These are phyloP conservation scores for Ceratocystis lukuohia DNA, from an alignment of 2,329 filamentous ascomycete genomes.

Conservation along the genomic window DNA sequence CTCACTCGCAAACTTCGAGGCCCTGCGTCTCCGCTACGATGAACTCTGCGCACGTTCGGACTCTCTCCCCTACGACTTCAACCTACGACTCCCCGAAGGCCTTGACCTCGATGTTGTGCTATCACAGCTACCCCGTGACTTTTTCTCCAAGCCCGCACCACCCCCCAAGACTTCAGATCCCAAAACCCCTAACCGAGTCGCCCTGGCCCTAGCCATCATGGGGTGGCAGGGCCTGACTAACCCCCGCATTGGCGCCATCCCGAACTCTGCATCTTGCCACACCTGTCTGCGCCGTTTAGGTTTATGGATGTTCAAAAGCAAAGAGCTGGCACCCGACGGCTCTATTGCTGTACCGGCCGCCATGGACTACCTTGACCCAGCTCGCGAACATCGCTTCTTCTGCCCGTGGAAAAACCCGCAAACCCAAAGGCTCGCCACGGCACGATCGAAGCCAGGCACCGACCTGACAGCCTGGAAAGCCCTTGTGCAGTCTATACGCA, in stretches of 20 bases:
- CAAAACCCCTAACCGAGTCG: conserved; percentile 38
- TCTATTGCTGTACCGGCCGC: conserved; percentile 44
- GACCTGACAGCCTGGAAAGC: conserved; percentile 42
- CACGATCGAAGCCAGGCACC: conserved; percentile 27
- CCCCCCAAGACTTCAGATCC: conserved; percentile 25
- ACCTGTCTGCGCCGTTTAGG: conserved; percentile 81
- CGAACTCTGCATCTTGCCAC: conserved; percentile 64
- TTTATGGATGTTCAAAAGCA: conserved; percentile 84
- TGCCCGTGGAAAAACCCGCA: conserved; percentile 62
- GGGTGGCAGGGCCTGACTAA: conserved; percentile 61
- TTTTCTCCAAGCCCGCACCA: conserved; percentile 37
- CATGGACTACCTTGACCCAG: conserved; percentile 54
- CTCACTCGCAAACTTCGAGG: conserved; percentile 42
- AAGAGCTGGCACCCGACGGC: conserved; percentile 44
- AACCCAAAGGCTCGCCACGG: conserved; percentile 39
- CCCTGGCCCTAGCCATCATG: conserved; percentile 55
- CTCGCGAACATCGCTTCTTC: conserved; percentile 66
- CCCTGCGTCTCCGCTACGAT: conserved; percentile 50
- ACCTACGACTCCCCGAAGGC: conserved; percentile 41
- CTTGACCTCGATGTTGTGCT: conserved; percentile 40
- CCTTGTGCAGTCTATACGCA: conserved; percentile 41
- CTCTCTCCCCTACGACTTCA: conserved; percentile 49
- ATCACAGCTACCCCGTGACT: conserved; percentile 38
- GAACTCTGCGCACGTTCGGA: conserved; percentile 42
- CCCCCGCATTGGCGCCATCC: conserved; percentile 43